Conservation (phyloP, 805 yeast genomes). For the Candida maesae region DNA sequence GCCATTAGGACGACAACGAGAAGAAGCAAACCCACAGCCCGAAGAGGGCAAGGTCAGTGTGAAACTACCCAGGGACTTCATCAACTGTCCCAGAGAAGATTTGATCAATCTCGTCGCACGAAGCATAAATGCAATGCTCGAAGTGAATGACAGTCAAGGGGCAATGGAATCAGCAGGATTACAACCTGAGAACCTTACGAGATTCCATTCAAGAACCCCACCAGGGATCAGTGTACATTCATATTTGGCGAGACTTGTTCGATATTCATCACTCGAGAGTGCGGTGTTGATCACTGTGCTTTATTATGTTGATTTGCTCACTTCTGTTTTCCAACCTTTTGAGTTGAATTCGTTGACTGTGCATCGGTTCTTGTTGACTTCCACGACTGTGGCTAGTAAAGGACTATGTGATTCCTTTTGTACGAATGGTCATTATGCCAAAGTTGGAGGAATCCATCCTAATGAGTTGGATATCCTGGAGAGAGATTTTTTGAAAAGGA, state of each 20-base stretch:
- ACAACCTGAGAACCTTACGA: constrained; percentile 50
- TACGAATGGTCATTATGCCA: constrained; percentile 90
- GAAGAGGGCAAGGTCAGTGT: background rate
- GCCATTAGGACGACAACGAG: background rate
- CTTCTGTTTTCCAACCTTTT: constrained; percentile 73
- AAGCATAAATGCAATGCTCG: constrained; percentile 73
- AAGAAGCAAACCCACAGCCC: background rate
- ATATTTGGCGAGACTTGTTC: constrained; percentile 70
- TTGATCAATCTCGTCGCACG: constrained; percentile 69
- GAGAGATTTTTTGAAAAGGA: constrained; percentile 77
- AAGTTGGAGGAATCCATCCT: constrained; percentile 89
- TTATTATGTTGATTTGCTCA: constrained; percentile 85
- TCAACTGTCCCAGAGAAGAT: constrained; percentile 65
- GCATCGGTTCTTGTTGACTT: constrained; percentile 85
- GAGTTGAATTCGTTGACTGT: constrained; percentile 89
- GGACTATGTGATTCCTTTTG: constrained; percentile 92
- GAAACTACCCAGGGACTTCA: constrained; percentile 39
- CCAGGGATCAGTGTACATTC: constrained; percentile 81
- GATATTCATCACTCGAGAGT: constrained; percentile 81
- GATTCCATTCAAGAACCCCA: constrained; percentile 92
- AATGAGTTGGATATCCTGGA: constrained; percentile 83
- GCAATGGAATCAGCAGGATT: constrained; percentile 29
- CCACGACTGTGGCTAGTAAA: constrained; percentile 87
- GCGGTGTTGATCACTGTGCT: constrained; percentile 77
- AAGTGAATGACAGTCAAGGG: constrained; percentile 57